phyloP scores from a whole-genome alignment of 2,329 filamentous ascomycete species.

The Sporothrix brasiliensis region DNA sequence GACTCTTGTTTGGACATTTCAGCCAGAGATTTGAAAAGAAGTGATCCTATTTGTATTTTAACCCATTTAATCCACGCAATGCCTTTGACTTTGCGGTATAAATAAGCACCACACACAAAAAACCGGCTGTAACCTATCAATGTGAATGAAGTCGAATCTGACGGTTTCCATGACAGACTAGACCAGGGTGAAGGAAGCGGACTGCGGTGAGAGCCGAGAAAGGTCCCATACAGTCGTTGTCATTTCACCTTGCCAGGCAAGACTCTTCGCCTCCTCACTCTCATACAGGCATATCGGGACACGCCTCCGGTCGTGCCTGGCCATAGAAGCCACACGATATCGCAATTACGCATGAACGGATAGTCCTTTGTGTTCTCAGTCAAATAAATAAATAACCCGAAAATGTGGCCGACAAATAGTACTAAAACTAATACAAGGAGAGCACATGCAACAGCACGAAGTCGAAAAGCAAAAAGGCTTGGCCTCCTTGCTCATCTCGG shows the following conservation, averaged over 20 bases:
- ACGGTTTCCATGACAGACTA: background rate
- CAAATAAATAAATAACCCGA: constrained; percentile 24
- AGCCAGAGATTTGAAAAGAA: constrained; percentile 2
- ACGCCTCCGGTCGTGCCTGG: constrained; percentile 1
- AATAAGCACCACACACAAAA: too few relatives aligned
- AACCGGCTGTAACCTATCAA: background rate
- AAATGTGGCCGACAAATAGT: constrained; percentile 21
- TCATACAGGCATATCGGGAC: constrained; percentile 8
- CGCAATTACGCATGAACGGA: background rate
- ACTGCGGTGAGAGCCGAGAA: background rate
- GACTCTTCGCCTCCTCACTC: background rate
- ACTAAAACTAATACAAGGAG: background rate
- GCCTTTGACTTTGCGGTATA: background rate
- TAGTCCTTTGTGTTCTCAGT: background rate
- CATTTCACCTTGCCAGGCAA: background rate
- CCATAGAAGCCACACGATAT: background rate
- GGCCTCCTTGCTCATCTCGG: constrained; percentile 20
- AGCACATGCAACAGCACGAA: too few relatives aligned
- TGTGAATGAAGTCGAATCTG: background rate
- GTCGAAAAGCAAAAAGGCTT: background rate
- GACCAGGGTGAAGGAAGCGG: background rate
- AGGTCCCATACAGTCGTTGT: background rate
- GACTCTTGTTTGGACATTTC: background rate
- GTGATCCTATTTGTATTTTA: background rate
- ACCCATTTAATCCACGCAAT: too few relatives aligned